Evolutionary conservation across 306 rosid species (phyloP).

Genomic region (Alnus glutinosa): DNA sequence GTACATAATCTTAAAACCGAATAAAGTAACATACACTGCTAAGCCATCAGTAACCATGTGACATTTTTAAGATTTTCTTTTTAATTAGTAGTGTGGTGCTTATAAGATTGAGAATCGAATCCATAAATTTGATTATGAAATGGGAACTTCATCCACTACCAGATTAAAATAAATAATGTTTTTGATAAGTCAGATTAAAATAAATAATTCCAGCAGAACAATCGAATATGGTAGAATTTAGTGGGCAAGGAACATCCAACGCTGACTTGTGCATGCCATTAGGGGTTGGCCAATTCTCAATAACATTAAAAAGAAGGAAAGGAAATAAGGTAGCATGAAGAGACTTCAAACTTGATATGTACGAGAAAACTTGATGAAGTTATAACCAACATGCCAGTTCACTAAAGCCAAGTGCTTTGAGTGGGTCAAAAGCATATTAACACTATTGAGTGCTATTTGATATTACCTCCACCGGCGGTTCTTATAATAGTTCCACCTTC

Average conservation of each 20-base stretch:
- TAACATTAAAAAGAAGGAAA: neutral
- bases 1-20: constrained; percentile 6
- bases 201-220: neutral
- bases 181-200: neutral
- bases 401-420: neutral
- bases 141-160: constrained; percentile 3
- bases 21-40: neutral
- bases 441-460: neutral
- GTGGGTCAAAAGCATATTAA: neutral
- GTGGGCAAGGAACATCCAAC: constrained; percentile 4
- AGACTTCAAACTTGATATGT: neutral
- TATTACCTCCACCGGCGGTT: constrained; percentile 59
- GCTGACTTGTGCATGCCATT: neutral
- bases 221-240: constrained; percentile 18
- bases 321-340: neutral
- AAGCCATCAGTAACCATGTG: neutral
- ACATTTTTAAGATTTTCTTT: neutral
- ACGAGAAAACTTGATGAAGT: neutral
- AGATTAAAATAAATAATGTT: neutral
- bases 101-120: constrained; percentile 6
- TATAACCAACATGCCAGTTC: neutral
- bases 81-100: neutral
- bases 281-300: constrained; percentile 6
- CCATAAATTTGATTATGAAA: constrained; percentile 10
- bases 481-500: constrained; percentile 71